Percentiles rank a stretch among this genome's conserved stretches.
These are phyloP conservation scores for Microbotryomycetes sp. DNA, from an alignment of 1,284 basidiomycete genomes.

Conservation along the genomic window DNA sequence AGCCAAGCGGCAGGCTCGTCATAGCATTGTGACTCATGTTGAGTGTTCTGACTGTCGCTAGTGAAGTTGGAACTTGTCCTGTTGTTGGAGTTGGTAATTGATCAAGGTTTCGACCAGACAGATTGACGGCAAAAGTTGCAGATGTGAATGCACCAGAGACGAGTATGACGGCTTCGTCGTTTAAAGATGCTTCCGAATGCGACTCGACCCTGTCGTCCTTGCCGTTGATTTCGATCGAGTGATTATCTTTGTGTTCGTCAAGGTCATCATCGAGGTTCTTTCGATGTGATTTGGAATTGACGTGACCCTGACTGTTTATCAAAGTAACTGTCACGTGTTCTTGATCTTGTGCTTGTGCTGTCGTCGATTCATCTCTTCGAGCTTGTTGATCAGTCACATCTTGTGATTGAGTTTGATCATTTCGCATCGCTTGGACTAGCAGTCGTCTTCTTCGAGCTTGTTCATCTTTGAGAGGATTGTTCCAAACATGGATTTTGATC, in stretches of 20 bases:
- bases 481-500: neutral
- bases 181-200: neutral
- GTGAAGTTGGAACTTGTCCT: neutral
- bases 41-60: neutral
- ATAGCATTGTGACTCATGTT: constrained; percentile 21
- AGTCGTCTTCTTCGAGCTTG: neutral
- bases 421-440: too few species aligned
- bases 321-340: too few species aligned
- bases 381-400: too few species aligned
- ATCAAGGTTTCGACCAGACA: constrained; percentile 11
- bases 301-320: too few species aligned
- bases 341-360: too few species aligned
- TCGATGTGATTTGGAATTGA: too few species aligned
- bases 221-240: too few species aligned
- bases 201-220: too few species aligned
- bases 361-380: too few species aligned
- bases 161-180: constrained; percentile 12
- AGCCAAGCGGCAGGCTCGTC: neutral
- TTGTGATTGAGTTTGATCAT: too few species aligned
- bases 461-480: neutral
- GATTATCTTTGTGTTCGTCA: too few species aligned
- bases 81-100: neutral
- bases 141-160: neutral
- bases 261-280: too few species aligned
- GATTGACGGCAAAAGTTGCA: neutral